Evolutionary conservation across 2,329 filamentous ascomycete genomes (phyloP).

Genomic region (Diaporthe citri): DNA sequence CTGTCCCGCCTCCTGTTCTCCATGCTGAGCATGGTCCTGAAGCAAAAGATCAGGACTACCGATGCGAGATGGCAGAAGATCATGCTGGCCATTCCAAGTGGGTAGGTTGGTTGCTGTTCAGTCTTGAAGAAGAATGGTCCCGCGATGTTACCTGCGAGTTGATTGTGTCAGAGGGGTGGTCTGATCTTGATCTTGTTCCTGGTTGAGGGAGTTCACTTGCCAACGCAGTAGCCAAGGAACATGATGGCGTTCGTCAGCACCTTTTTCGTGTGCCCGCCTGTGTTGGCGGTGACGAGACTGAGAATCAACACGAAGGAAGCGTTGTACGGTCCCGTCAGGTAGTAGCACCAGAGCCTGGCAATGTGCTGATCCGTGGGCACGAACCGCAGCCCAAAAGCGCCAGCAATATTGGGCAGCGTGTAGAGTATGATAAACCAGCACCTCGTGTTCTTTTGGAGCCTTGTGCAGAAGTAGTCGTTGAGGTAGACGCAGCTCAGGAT

Average conservation of each 20-base stretch:
- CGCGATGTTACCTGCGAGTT: slow-evolving; percentile 72
- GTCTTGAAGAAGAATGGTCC: slow-evolving; percentile 71
- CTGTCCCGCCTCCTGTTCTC: slow-evolving; percentile 67
- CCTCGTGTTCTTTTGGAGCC: slow-evolving; percentile 43
- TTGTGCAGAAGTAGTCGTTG: slow-evolving; percentile 43
- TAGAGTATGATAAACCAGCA: slow-evolving; percentile 59
- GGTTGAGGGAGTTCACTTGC: slow-evolving; percentile 42
- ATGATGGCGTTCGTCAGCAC: slow-evolving; percentile 37
- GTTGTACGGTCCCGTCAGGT: slow-evolving; percentile 67
- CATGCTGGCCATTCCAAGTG: slow-evolving; percentile 71
- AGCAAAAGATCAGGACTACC: slow-evolving; percentile 59
- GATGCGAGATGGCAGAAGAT: slow-evolving; percentile 69
- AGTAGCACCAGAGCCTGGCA: slow-evolving; percentile 65
- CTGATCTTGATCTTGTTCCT: neutral
- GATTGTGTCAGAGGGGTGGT: slow-evolving; percentile 56
- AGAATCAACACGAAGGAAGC: slow-evolving; percentile 64
- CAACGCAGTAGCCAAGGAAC: slow-evolving; percentile 36
- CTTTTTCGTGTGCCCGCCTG: slow-evolving; percentile 45
- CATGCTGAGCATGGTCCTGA: slow-evolving; percentile 62
- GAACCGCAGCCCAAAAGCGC: slow-evolving; percentile 65
- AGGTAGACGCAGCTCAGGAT: slow-evolving; percentile 45
- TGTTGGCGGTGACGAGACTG: slow-evolving; percentile 45
- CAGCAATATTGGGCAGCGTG: slow-evolving; percentile 64
- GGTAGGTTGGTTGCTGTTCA: slow-evolving; percentile 70
- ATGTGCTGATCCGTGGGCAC: slow-evolving; percentile 57